Evolutionary conservation across 768 basidiomycete species (phyloP), one percentile per base, ranked within the genome.

Genomic region (Podaxis sp.): DNA sequence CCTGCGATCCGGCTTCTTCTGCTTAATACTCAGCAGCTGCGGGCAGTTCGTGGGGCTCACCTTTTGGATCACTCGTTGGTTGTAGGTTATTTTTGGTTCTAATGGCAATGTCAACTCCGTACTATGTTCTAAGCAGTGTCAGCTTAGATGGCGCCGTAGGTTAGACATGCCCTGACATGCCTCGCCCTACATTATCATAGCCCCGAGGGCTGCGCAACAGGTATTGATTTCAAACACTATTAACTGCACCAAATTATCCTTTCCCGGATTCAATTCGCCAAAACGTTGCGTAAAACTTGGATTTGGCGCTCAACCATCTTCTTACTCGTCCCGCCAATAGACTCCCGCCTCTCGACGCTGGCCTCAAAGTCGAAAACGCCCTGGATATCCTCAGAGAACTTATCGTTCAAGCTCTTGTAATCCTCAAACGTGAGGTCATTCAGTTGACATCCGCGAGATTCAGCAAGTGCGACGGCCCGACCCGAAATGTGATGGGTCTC

Each of bases 401-500:
- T 86, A 40, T 83, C 81, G 67, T 86, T 87, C 66, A 99, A 79
- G 38, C 74, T 73, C 72, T 90, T 85, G 79, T 86, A 96, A 74
- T 99, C 94, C 38, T 86, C 77, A 55, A 95, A 79, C 1, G 87
- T 82, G 64, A 99, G 83, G 56, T 91, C 87, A 65, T 93, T 88
- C 46, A 99, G 81, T 69, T 93, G 90, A 68, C 90, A 89, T 64
- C 84, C 82, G 37, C 87, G 85, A 48, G 88, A 79, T 74, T 99
- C 97, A 0, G 96, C 96, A 41, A 98, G 82, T 1, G 96, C 95
- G 51, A 99, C 96, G 20, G 96, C 95, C 13, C 94, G 89, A 3
- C 97, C 97, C 3, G 97, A 98, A 67, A 99, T 87, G 74, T 99
- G 97, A 73, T 99, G 97, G 1, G 97, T 99, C 76, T 98, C 95